A percentile compares a stretch with the other conserved stretches of the same genome.
Conservation (phyloP, 2,329 filamentous ascomycete genomes). For the Xylaria sp. region DNA sequence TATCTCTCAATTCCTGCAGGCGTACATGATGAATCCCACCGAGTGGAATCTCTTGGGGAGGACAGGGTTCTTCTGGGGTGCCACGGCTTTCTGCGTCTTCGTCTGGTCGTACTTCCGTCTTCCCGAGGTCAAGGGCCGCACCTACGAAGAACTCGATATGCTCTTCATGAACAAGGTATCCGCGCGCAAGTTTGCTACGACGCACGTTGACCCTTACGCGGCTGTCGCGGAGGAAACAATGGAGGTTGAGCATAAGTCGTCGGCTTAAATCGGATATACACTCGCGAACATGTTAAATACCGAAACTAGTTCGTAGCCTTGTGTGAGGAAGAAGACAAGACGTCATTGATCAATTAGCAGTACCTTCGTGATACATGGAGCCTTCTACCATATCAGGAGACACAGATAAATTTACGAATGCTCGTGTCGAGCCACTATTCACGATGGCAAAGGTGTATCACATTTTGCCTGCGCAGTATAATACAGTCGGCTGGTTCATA, state of each 20-base stretch:
- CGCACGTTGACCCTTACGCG: constrained; percentile 38
- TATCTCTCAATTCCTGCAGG: constrained; percentile 43
- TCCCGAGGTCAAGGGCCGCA: constrained; percentile 54
- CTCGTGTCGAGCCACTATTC: too few species aligned
- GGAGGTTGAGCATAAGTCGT: constrained; percentile 20
- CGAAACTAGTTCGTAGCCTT: too few species aligned
- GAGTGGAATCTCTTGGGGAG: constrained; percentile 45
- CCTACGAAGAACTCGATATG: constrained; percentile 56
- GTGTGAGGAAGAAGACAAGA: too few species aligned
- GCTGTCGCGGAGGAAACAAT: constrained; percentile 10
- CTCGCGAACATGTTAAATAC: too few species aligned
- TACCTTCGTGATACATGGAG: too few species aligned
- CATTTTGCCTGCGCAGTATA: too few species aligned
- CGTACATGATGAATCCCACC: constrained; percentile 43
- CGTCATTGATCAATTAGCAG: too few species aligned
- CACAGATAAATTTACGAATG: too few species aligned
- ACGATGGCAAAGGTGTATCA: too few species aligned
- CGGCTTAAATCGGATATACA: not conserved
- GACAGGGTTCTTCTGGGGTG: constrained; percentile 48
- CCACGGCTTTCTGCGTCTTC: constrained; percentile 47
- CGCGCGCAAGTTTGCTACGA: constrained; percentile 43
- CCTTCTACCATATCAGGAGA: too few species aligned
- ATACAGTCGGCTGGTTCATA: too few species aligned
- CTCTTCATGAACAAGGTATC: constrained; percentile 49
- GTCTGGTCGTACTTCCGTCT: constrained; percentile 55